Base-by-base conservation (phyloP, 2,329 filamentous ascomycete genomes). In the Pseudogymnoascus verrucosus region DNA sequence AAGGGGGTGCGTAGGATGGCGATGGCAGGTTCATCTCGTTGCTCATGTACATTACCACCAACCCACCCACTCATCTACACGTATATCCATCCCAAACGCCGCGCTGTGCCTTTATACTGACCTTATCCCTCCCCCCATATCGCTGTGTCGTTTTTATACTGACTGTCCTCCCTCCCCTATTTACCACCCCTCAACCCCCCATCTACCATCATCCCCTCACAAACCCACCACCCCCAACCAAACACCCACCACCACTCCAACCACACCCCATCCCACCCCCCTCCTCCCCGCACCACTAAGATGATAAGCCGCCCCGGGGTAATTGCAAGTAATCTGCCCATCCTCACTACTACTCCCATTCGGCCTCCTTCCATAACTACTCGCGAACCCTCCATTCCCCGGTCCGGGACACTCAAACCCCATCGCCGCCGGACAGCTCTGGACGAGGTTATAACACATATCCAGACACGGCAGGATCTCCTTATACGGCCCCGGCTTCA, bases 381-480 rank as follows among this genome's bases (percentile, higher is more conserved):
- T 73, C 69, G 80, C 83, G 7, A 28, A 28, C 5, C 78, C 78
- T 7, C 72, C 70, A 34, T 69, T 69, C 2, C 69, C 72, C 1
- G 76, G 74, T 19, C 71, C 65, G 1, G 95, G 93, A 76, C 95
- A 99, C 1, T 74, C 77, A 70, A 99, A 97, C 0, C 82, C 80
- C 69, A 99, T 78, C 0, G 81, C 76, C 0, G 91, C 82, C 0
- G 95, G 93, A 76, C 95, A 99, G 72, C 84, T 91, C 76, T 89
- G 87, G 10, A 96, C 90, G 1, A 99, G 81, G 62, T 88, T 85
- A 73, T 92, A 95, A 77, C 95, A 99, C 61, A 97, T 77, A 67
- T 96, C 89, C 65, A 90, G 84, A 71, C 93, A 98, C 0, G 95
- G 95, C 7, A 96, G 78, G 19, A 98, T 79, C 77, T 99, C 95